phyloP scores from a whole-genome alignment of 306 rosid genomes.

The Rosa multiflora region DNA sequence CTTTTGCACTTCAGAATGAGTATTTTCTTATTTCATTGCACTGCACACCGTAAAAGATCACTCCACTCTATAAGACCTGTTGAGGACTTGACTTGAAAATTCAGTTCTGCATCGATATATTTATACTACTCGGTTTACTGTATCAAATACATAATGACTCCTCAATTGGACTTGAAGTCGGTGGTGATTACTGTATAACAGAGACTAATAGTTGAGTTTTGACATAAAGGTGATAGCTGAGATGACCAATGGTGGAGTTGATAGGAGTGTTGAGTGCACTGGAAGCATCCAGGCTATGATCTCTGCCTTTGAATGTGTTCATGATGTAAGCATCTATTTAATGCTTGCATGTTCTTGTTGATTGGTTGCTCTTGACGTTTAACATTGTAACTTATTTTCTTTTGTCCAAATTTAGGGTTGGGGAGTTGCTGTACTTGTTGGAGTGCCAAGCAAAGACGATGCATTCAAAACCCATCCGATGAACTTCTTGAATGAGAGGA shows the following conservation, averaged over 20 bases:
- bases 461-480: slow-evolving; percentile 77
- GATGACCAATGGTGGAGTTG: slow-evolving; percentile 90
- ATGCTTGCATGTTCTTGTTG: neutral
- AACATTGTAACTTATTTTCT: neutral
- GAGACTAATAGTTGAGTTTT: slow-evolving; percentile 20
- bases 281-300: slow-evolving; percentile 89
- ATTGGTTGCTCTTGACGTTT: neutral
- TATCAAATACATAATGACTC: neutral
- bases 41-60: too few relatives aligned
- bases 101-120: neutral
- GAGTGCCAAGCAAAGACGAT: slow-evolving; percentile 84
- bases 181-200: neutral
- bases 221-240: slow-evolving; percentile 65
- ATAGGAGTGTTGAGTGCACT: slow-evolving; percentile 84
- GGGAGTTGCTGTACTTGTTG: slow-evolving; percentile 96
- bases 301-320: slow-evolving; percentile 94
- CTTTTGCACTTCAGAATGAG: neutral
- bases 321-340: slow-evolving; percentile 48
- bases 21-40: neutral
- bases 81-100: neutral
- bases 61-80: neutral
- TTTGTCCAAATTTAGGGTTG: slow-evolving; percentile 54
- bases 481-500: slow-evolving; percentile 76
- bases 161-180: neutral
- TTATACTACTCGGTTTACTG: neutral